Evolutionary conservation across 305 asterid species (phyloP), one percentile per base, ranked within the genome.

Genomic region (Caryopteris hybrid): DNA sequence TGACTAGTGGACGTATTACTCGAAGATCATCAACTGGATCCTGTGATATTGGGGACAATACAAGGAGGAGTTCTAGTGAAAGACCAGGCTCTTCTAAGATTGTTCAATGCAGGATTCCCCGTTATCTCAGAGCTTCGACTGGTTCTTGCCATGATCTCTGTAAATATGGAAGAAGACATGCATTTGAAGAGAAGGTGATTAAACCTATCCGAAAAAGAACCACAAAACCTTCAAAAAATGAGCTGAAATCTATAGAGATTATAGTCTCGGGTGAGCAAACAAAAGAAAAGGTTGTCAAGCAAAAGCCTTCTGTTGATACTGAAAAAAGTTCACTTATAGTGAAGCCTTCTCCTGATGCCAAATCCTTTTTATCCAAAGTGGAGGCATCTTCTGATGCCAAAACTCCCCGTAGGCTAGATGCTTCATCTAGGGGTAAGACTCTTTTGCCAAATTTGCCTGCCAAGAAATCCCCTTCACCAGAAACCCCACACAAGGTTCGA

Each of bases 101-200:
- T n/a, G n/a, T 75, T 1, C 77, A 68, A 50, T 68, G 63, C n/a
- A 36, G 5, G 11, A 53, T 78, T 55, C 95, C 98, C 5, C 74
- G 57, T 69, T 87, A 89, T 80, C 95, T 86, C 58, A 77, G 89
- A 78, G 89, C 92, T 62, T 89, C 90, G 20, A 70, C 91, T 20
- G 98, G 95, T 66, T 89, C 98, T 58, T 92, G 98, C 83, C 98
- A 92, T 61, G 98, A 92, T 66, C 64, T 79, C 34, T 91, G 98
- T 71, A 91, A 91, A 75, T 86, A 76, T 66, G 98, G 98, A 12
- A 73, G 74, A 74, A 74, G 77, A 39, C 80, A 77, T 36, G 60
- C 71, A 27, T 29, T 33, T 25, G 92, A 81, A 60, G 82, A 73
- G 59, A 72, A 77, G 50, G 59, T 81, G 33, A 41, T 63, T 70